These are phyloP conservation scores for Penicillium sumatraense DNA, from an alignment of 2,329 filamentous ascomycete genomes.

Conservation along the genomic window DNA sequence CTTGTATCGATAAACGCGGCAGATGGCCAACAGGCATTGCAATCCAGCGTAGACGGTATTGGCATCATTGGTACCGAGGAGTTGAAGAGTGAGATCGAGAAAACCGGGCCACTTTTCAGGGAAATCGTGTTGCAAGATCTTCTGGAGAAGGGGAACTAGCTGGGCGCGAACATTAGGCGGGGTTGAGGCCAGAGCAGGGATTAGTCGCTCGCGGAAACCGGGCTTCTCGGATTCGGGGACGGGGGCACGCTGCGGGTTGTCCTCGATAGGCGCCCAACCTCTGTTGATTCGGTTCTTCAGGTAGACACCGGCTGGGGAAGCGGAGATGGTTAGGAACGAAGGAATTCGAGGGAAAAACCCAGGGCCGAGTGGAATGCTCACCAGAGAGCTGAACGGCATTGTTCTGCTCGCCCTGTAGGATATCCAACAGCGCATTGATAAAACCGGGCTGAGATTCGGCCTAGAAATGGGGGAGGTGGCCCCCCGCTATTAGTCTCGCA, in stretches of 20 bases:
- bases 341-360: slow-evolving; percentile 2
- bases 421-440: slow-evolving; percentile 85
- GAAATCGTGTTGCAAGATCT: slow-evolving; percentile 95
- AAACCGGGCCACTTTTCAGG: slow-evolving; percentile 93
- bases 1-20: slow-evolving; percentile 95
- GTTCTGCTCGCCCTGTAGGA: slow-evolving; percentile 87
- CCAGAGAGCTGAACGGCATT: slow-evolving; percentile 83
- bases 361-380: slow-evolving; percentile 55
- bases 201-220: slow-evolving; percentile 81
- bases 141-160: slow-evolving; percentile 90
- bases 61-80: slow-evolving; percentile 85
- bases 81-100: slow-evolving; percentile 86
- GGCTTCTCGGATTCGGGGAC: slow-evolving; percentile 90
- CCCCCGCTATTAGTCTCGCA: slow-evolving; percentile 22
- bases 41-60: slow-evolving; percentile 88
- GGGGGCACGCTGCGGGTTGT: slow-evolving; percentile 71
- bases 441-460: slow-evolving; percentile 91
- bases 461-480: slow-evolving; percentile 52
- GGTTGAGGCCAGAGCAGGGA: slow-evolving; percentile 84
- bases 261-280: slow-evolving; percentile 81
- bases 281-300: slow-evolving; percentile 96
- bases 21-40: slow-evolving; percentile 92
- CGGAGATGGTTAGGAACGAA: slow-evolving; percentile 23
- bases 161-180: slow-evolving; percentile 84
- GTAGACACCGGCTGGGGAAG: slow-evolving; percentile 80